Evolutionary conservation across 2,329 filamentous ascomycete species (phyloP).

Genomic region (Penicillium occitanis): DNA sequence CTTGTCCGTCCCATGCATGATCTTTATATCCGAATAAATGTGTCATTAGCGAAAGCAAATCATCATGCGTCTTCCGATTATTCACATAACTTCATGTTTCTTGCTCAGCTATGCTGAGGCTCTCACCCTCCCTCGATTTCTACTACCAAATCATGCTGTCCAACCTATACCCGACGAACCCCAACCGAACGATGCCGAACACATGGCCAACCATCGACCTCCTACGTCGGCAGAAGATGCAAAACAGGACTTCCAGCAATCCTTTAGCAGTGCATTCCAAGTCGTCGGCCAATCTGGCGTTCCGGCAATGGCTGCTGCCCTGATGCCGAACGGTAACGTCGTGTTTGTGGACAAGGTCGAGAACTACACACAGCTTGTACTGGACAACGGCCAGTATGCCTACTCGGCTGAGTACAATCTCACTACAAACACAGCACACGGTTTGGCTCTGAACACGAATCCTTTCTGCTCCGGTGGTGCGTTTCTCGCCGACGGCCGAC

Average conservation of each 20-base stretch:
- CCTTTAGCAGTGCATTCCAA: conserved; percentile 45
- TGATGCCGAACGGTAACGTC: conserved; percentile 60
- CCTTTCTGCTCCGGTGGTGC: conserved; percentile 62
- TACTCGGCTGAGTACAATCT: conserved; percentile 63
- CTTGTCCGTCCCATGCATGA: background rate
- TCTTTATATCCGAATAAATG: background rate
- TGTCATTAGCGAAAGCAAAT: background rate
- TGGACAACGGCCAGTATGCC: conserved; percentile 56
- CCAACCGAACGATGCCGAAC: conserved; percentile 9
- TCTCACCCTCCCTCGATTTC: background rate
- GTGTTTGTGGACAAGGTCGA: conserved; percentile 65
- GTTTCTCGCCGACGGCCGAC: conserved; percentile 58
- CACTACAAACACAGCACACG: conserved; percentile 46
- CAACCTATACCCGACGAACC: background rate
- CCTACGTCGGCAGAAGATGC: background rate
- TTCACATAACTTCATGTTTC: background rate
- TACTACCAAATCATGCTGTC: background rate
- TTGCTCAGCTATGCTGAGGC: background rate
- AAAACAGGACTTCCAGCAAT: conserved; percentile 26
- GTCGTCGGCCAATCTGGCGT: conserved; percentile 59
- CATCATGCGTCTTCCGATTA: background rate
- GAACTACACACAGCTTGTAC: conserved; percentile 59
- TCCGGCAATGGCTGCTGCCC: conserved; percentile 62
- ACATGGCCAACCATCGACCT: conserved; percentile 21
- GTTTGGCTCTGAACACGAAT: conserved; percentile 57